Percentiles rank a stretch among this genome's conserved stretches.
phyloP scores from a whole-genome alignment of 2,329 filamentous ascomycete species.

The Cyclaneusma minus region DNA sequence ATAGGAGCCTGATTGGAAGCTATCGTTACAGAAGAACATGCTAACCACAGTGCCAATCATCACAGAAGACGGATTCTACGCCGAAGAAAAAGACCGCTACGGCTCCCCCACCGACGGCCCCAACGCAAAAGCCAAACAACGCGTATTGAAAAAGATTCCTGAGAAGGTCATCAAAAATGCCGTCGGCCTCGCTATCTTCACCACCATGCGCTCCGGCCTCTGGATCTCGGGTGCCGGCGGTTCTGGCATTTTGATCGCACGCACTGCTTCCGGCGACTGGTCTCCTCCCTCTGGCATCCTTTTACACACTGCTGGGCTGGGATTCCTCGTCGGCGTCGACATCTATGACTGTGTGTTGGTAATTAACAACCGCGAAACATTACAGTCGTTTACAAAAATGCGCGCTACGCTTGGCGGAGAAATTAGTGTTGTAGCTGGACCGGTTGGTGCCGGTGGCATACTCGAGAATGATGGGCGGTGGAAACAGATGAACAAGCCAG shows the following conservation, averaged over 20 bases:
- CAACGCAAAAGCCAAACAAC: conserved; percentile 38
- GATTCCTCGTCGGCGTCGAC: conserved; percentile 82
- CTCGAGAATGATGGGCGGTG: conserved; percentile 18
- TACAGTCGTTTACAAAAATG: conserved; percentile 71
- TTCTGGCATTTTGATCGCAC: conserved; percentile 71
- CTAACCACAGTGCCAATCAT: no score
- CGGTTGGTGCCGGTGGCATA: conserved; percentile 51
- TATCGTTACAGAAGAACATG: no score
- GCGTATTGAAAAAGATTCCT: conserved; percentile 67
- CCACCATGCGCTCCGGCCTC: conserved; percentile 83
- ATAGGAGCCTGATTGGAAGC: no score
- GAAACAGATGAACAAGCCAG: conserved; percentile 50
- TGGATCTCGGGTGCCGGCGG: conserved; percentile 88
- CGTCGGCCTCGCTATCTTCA: conserved; percentile 84
- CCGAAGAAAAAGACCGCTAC: conserved; percentile 29
- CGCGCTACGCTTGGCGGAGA: conserved; percentile 71
- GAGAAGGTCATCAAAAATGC: conserved; percentile 74
- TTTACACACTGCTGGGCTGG: conserved; percentile 75
- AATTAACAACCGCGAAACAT: conserved; percentile 71
- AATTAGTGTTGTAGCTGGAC: conserved; percentile 61
- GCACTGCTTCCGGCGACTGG: conserved; percentile 77
- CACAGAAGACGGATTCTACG: conserved; percentile 52
- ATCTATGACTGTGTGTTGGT: conserved; percentile 93
- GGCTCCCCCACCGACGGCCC: conserved; percentile 19
- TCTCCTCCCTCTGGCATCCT: conserved; percentile 83